Percentiles rank a stretch among this genome's conserved stretches.
phyloP scores from a whole-genome alignment of 441 rosid genomes.

The Mallotus repandus region DNA sequence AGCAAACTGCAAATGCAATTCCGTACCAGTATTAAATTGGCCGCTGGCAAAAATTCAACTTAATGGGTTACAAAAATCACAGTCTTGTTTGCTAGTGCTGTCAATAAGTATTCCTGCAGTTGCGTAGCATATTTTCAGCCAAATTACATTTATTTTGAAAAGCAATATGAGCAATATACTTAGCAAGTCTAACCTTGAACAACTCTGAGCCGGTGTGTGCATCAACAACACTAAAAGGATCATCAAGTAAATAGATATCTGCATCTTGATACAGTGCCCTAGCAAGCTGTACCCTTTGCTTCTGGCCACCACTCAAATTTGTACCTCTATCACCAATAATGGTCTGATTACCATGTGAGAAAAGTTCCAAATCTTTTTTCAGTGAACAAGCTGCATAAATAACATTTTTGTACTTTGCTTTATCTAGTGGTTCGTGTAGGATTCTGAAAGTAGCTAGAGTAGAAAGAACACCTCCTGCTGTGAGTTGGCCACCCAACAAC shows the following conservation, averaged over 20 bases:
- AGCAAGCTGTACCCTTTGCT: slow-evolving; percentile 98
- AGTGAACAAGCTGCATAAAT: slow-evolving; percentile 83
- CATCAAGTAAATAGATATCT: background rate
- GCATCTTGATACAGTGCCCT: slow-evolving; percentile 99
- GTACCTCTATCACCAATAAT: slow-evolving; percentile 99
- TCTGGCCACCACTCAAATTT: slow-evolving; percentile 97
- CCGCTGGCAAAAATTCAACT: slow-evolving; percentile 57
- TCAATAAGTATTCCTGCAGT: slow-evolving; percentile 88
- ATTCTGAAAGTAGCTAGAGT: slow-evolving; percentile 98
- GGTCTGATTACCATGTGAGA: slow-evolving; percentile 97
- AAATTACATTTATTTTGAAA: slow-evolving; percentile 20
- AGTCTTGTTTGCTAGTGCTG: slow-evolving; percentile 81
- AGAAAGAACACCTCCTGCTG: slow-evolving; percentile 98
- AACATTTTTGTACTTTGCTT: slow-evolving; percentile 81
- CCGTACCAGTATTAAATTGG: slow-evolving; percentile 66
- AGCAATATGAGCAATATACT: slow-evolving; percentile 10
- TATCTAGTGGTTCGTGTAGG: slow-evolving; percentile 98
- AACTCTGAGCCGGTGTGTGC: slow-evolving; percentile 58
- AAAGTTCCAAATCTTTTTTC: slow-evolving; percentile 92
- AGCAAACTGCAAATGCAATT: slow-evolving; percentile 7
- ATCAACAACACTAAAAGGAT: too few relatives aligned
- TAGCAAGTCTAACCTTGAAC: slow-evolving; percentile 65
- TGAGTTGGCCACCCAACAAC: slow-evolving; percentile 83
- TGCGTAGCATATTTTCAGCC: slow-evolving; percentile 35
- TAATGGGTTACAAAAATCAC: slow-evolving; percentile 97